Percentiles rank a stretch among this genome's conserved stretches.
These are phyloP conservation scores for Hypoxylon sp. DNA, from an alignment of 2,329 filamentous ascomycete genomes.

Conservation along the genomic window DNA sequence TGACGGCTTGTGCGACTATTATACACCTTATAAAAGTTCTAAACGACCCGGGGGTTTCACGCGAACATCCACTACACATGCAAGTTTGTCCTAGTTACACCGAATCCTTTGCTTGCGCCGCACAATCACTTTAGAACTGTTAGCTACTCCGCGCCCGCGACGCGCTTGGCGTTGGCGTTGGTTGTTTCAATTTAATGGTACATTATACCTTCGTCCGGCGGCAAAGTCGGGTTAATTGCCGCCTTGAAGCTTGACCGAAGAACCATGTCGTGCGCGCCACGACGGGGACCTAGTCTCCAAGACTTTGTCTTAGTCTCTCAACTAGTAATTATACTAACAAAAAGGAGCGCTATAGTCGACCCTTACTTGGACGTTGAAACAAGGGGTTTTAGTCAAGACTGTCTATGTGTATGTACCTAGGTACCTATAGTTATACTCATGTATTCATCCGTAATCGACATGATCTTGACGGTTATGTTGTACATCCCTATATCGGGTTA, in stretches of 20 bases:
- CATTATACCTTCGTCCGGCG: not conserved
- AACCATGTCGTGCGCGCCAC: constrained; percentile 4
- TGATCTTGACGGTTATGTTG: not conserved
- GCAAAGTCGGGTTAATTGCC: constrained; percentile 23
- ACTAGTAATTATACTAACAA: constrained; percentile 6
- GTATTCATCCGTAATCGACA: constrained; percentile 3
- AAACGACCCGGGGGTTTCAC: constrained; percentile 17
- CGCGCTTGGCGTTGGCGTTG: constrained; percentile 27
- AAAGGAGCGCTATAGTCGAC: not conserved
- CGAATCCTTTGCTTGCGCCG: constrained; percentile 8
- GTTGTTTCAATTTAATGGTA: constrained; percentile 21
- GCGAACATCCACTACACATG: constrained; percentile 8
- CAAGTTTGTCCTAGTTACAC: constrained; percentile 38
- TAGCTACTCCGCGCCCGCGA: constrained; percentile 19
- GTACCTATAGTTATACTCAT: not conserved
- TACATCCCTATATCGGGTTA: constrained; percentile 15
- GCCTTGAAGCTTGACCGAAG: constrained; percentile 30
- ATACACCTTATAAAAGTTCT: constrained; percentile 8
- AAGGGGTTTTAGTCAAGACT: not conserved
- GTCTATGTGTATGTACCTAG: not conserved
- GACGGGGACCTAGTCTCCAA: constrained; percentile 7
- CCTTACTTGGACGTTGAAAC: constrained; percentile 3
- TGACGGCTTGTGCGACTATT: constrained; percentile 8
- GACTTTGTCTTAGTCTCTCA: not conserved
- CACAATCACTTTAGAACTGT: not conserved